A percentile compares a stretch with the other conserved stretches of the same genome.
Evolutionary conservation across 805 yeast species (phyloP).

Genomic region (Spathaspora gorwiae): DNA sequence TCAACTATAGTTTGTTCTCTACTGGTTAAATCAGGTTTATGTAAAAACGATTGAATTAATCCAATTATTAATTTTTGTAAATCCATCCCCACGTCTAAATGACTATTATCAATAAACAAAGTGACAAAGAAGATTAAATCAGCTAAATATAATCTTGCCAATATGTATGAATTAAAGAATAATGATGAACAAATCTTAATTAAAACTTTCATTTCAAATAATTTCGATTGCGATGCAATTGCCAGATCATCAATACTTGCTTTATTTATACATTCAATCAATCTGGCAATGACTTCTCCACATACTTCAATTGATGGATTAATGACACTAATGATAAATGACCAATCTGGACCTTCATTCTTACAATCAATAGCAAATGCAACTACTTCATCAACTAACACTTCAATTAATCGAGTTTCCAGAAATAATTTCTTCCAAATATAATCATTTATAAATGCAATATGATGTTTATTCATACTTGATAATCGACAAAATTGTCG

Average conservation of each 20-base stretch:
- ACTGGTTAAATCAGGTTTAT: conserved; percentile 47
- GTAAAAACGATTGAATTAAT: conserved; percentile 63
- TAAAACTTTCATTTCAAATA: conserved; percentile 70
- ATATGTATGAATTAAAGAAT: conserved; percentile 63
- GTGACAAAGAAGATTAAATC: conserved; percentile 69
- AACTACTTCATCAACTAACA: conserved; percentile 69
- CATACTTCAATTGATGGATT: conserved; percentile 73
- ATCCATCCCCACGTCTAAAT: conserved; percentile 53
- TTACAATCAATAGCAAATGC: conserved; percentile 71
- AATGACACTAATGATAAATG: conserved; percentile 56
- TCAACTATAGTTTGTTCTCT: conserved; percentile 39
- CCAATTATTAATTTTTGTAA: conserved; percentile 62
- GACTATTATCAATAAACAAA: conserved; percentile 50
- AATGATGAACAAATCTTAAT: conserved; percentile 59
- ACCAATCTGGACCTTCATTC: conserved; percentile 71
- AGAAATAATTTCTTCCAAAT: conserved; percentile 65
- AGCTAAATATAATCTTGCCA: conserved; percentile 62
- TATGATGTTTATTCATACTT: conserved; percentile 41
- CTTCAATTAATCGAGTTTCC: conserved; percentile 54
- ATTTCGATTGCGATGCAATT: conserved; percentile 41
- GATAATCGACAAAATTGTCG: conserved; percentile 60
- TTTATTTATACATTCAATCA: conserved; percentile 51
- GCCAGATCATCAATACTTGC: conserved; percentile 41
- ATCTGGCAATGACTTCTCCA: conserved; percentile 54
- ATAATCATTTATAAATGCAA: conserved; percentile 51